Conservation (phyloP, 192 early-diverging fungal genomes). For the Obelidium mucronatum region DNA sequence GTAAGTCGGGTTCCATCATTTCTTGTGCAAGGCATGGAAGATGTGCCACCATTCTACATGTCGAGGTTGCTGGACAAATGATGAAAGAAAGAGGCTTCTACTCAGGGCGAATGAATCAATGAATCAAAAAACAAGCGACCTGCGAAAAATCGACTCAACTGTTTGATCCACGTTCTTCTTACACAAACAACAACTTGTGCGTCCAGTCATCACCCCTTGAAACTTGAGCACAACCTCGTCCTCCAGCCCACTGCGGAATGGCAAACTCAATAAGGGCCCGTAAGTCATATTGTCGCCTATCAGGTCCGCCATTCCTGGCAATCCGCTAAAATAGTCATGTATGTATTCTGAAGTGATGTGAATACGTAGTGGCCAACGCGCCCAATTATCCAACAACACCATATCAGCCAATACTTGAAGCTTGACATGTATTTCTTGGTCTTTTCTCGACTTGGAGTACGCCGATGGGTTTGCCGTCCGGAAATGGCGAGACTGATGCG, state of each 20-base stretch:
- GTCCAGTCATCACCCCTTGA: not conserved
- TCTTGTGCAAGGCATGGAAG: conserved; percentile 45
- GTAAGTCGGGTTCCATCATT: conserved; percentile 40
- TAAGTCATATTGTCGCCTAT: conserved; percentile 26
- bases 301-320: conserved; percentile 10
- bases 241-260: not conserved
- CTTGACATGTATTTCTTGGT: conserved; percentile 38
- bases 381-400: conserved; percentile 43
- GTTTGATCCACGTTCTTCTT: conserved; percentile 7
- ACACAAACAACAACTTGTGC: not conserved
- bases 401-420: conserved; percentile 47
- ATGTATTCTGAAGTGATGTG: not conserved
- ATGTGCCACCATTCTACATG: conserved; percentile 45
- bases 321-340: conserved; percentile 24
- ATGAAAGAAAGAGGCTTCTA: conserved; percentile 5
- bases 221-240: not conserved
- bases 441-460: no score
- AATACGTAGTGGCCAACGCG: conserved; percentile 35
- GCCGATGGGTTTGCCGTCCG: conserved; percentile 17
- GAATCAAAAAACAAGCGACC: not conserved
- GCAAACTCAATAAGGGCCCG: not conserved
- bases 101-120: not conserved
- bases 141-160: not conserved
- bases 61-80: conserved; percentile 9
- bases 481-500: conserved; percentile 55